These are phyloP conservation scores for Cenchrus americanus DNA, from an alignment of 176 grass and related monocot species.

Conservation along the genomic window DNA sequence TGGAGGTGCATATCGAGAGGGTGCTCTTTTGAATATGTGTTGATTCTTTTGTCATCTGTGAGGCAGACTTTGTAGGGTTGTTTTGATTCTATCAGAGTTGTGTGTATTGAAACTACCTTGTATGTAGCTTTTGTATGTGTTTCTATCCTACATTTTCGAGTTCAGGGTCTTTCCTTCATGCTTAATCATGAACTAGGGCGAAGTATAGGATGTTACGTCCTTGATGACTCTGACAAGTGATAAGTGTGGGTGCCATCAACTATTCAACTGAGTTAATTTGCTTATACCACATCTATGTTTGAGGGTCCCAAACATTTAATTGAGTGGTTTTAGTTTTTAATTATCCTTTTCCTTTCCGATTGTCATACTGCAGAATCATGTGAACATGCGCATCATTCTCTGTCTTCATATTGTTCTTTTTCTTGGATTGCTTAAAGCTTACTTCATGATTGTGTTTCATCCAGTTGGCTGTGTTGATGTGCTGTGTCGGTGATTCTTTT, in stretches of 20 bases:
- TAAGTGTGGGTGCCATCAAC: too few species aligned
- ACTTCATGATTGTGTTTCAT: not conserved
- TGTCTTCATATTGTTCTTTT: not conserved
- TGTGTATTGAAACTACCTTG: not conserved
- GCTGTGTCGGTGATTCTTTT: not conserved
- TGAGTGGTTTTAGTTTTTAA: not conserved
- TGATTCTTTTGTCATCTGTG: not conserved
- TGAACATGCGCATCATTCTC: not conserved
- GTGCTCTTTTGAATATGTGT: not conserved
- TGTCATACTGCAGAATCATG: not conserved
- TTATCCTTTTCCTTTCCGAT: not conserved
- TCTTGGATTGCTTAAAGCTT: not conserved
- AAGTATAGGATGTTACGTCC: not conserved
- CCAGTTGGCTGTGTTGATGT: not conserved
- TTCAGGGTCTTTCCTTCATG: not conserved
- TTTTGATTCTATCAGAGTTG: not conserved
- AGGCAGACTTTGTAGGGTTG: not conserved
- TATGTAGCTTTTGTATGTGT: not conserved
- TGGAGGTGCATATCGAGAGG: not conserved
- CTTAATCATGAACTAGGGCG: not conserved
- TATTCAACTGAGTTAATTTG: not conserved
- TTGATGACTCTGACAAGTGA: not conserved
- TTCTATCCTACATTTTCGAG: not conserved
- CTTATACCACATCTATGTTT: not conserved
- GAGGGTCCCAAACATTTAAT: not conserved